Percentiles rank a stretch among this genome's conserved stretches.
Evolutionary conservation across 805 yeast genomes (phyloP).

Genomic region (Candida koratica): DNA sequence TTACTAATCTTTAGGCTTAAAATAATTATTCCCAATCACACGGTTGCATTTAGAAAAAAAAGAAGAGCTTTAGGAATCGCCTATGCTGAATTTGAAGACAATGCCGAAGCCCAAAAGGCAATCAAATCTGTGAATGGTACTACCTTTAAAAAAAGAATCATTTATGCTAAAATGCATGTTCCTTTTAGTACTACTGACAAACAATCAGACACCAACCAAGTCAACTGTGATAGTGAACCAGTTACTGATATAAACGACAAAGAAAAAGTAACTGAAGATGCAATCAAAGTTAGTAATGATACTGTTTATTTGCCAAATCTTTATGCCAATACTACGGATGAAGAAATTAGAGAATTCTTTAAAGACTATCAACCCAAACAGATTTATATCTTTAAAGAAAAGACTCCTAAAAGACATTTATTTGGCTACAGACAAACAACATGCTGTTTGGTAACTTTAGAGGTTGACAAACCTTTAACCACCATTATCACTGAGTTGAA

Average conservation of each 20-base stretch:
- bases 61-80: conserved; percentile 54
- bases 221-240: neutral
- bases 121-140: conserved; percentile 24
- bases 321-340: conserved; percentile 38
- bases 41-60: conserved; percentile 42
- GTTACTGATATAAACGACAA: conserved; percentile 1
- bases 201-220: neutral
- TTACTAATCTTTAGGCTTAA: conserved; percentile 17
- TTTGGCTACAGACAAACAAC: conserved; percentile 26
- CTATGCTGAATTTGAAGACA: conserved; percentile 32
- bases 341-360: conserved; percentile 43
- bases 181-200: conserved; percentile 34
- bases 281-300: conserved; percentile 28
- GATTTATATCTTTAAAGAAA: conserved; percentile 44
- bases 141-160: conserved; percentile 32
- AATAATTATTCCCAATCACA: conserved; percentile 53
- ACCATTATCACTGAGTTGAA: conserved; percentile 41
- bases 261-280: neutral
- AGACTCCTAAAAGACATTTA: conserved; percentile 20
- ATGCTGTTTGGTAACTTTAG: conserved; percentile 27
- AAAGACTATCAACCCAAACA: conserved; percentile 43
- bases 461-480: conserved; percentile 44
- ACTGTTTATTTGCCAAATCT: conserved; percentile 45
- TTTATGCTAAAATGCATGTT: conserved; percentile 39
- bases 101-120: conserved; percentile 27